A percentile compares a stretch with the other conserved stretches of the same genome.
These are phyloP conservation scores for Ceratopteris richardii DNA, from an alignment of 75 land plant species.

Conservation along the genomic window DNA sequence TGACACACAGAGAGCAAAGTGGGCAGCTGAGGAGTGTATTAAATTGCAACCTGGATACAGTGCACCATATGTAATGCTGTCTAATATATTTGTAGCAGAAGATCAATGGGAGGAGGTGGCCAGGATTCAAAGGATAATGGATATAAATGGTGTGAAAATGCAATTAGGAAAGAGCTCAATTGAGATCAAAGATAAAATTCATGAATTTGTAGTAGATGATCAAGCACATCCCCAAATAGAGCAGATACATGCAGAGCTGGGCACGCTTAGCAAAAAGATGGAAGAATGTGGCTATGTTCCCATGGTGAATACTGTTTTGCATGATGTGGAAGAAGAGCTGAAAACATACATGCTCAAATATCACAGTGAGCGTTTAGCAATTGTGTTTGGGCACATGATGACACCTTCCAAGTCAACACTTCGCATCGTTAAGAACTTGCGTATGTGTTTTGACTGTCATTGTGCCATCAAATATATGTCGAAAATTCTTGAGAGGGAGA, in stretches of 20 bases:
- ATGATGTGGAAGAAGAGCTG: conserved; percentile 32
- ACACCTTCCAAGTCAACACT: conserved; percentile 19
- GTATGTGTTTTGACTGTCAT: conserved; percentile 36
- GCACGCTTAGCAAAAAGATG: conserved; percentile 18
- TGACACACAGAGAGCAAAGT: conserved; percentile 18
- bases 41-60: conserved; percentile 22
- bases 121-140: conserved; percentile 19
- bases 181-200: conserved; percentile 20
- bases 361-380: conserved; percentile 38
- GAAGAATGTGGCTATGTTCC: conserved; percentile 26
- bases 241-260: conserved; percentile 19
- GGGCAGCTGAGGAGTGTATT: conserved; percentile 17
- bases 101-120: conserved; percentile 28
- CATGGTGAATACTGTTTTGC: conserved; percentile 18
- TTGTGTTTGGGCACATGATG: conserved; percentile 26
- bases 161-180: conserved; percentile 26
- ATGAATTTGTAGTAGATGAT: conserved; percentile 33
- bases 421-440: conserved; percentile 24
- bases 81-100: conserved; percentile 30
- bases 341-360: conserved; percentile 9
- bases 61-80: conserved; percentile 20
- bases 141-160: conserved; percentile 21
- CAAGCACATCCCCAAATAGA: conserved; percentile 22
- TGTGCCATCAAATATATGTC: conserved; percentile 30
- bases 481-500: conserved; percentile 13